Conservation (phyloP, 495 filamentous ascomycete species). For the Hypoxylon intermedium region DNA sequence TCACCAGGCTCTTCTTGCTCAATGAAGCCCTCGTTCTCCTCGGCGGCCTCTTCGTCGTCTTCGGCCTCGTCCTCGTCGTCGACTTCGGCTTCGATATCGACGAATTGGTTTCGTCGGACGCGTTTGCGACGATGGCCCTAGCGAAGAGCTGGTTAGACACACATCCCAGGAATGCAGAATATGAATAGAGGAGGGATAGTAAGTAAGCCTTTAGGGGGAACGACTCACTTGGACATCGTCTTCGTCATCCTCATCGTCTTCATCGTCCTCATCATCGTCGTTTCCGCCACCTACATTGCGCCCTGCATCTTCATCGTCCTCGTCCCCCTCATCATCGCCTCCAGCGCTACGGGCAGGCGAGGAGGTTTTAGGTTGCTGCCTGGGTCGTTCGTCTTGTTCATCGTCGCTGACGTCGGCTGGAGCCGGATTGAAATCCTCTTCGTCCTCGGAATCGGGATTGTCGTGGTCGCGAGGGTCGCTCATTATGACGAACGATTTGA, state of each 20-base stretch:
- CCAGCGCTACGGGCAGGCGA: conserved; percentile 31
- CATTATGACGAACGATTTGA: conserved; percentile 51
- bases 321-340: conserved; percentile 57
- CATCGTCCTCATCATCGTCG: conserved; percentile 57
- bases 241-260: conserved; percentile 60
- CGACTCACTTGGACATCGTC: conserved; percentile 62
- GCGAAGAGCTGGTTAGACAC: conserved; percentile 18
- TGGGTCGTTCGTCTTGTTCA: conserved; percentile 54
- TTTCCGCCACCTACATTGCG: conserved; percentile 55
- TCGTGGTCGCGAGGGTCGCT: conserved; percentile 45
- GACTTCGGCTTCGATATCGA: conserved; percentile 96
- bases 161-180: conserved; percentile 5
- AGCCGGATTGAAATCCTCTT: conserved; percentile 81
- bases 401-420: conserved; percentile 72
- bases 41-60: conserved; percentile 85
- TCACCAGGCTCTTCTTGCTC: conserved; percentile 91
- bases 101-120: conserved; percentile 76
- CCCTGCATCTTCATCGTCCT: conserved; percentile 59
- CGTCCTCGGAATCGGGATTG: conserved; percentile 70
- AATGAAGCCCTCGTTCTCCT: conserved; percentile 82
- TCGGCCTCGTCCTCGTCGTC: conserved; percentile 93
- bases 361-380: conserved; percentile 31
- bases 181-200: conserved; percentile 8
- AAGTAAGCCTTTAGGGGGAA: neutral
- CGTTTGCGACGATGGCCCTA: conserved; percentile 81